A percentile compares a stretch with the other conserved stretches of the same genome.
These are phyloP conservation scores for Volvox africanus DNA, from an alignment of 139 green algal species.

Conservation along the genomic window DNA sequence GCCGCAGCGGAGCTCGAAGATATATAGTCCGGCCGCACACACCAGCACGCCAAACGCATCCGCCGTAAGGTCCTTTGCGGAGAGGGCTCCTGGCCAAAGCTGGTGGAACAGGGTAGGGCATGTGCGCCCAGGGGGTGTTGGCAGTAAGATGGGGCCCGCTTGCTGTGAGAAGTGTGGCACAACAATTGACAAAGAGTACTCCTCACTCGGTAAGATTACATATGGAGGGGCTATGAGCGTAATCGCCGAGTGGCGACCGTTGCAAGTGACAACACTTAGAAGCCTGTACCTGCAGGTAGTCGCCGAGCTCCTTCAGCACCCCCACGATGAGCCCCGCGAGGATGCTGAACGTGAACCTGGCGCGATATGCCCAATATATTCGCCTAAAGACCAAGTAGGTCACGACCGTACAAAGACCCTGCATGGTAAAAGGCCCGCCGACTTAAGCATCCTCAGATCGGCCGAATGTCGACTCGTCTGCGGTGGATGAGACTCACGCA, in stretches of 20 bases:
- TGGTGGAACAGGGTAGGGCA: not conserved
- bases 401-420: conserved; percentile 10
- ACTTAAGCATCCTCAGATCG: no score
- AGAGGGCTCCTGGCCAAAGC: conserved; percentile 27
- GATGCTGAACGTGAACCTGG: conserved; percentile 15
- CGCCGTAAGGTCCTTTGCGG: conserved; percentile 20
- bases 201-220: no score
- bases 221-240: no score
- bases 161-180: no score
- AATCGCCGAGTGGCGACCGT: no score
- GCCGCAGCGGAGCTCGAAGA: not conserved
- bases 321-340: conserved; percentile 16
- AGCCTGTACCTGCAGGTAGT: conserved; percentile 16
- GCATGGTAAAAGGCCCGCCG: not conserved
- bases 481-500: conserved; percentile 9
- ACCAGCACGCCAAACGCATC: not conserved
- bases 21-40: not conserved
- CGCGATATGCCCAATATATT: not conserved
- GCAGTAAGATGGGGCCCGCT: no score
- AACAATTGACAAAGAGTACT: no score
- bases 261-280: not conserved
- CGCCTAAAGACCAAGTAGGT: not conserved
- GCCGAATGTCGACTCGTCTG: no score
- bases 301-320: conserved; percentile 26
- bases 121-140: not conserved